Evolutionary conservation across 2,329 filamentous ascomycete species (phyloP).

Genomic region (Oidium heveae): DNA sequence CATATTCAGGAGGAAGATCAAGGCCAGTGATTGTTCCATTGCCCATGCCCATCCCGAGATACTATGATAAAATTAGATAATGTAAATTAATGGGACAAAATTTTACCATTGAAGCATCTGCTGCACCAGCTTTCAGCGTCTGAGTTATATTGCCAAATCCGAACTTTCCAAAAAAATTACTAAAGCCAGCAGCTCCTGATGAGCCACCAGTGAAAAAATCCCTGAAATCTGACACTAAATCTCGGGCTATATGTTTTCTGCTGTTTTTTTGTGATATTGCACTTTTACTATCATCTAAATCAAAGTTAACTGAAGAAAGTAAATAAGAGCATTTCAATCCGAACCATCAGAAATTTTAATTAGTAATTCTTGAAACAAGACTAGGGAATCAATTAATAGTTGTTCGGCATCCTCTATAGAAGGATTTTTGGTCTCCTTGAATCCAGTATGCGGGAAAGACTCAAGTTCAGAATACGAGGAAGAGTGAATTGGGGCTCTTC

Average conservation of each 20-base stretch:
- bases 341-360: not conserved
- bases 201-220: not conserved
- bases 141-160: not conserved
- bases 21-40: slow-evolving; percentile 3
- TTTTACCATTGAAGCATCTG: slow-evolving; percentile 1
- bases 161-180: not conserved
- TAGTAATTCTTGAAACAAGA: not conserved
- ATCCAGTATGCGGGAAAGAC: not conserved
- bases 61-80: not conserved
- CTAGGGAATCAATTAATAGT: not conserved
- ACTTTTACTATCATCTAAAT: not conserved
- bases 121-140: not conserved
- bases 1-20: not conserved
- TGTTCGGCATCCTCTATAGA: not conserved
- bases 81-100: not conserved
- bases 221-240: slow-evolving; percentile 1
- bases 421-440: not conserved
- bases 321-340: not conserved
- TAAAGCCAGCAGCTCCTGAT: not conserved
- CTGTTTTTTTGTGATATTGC: not conserved
- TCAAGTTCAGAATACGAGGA: not conserved
- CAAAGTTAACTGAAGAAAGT: not conserved
- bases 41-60: slow-evolving; percentile 3
- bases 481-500: not conserved
- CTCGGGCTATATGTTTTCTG: not conserved